Evolutionary conservation across 495 filamentous ascomycete species (phyloP), one percentile per base, ranked within the genome.

Genomic region (Hyaloscypha variabilis): DNA sequence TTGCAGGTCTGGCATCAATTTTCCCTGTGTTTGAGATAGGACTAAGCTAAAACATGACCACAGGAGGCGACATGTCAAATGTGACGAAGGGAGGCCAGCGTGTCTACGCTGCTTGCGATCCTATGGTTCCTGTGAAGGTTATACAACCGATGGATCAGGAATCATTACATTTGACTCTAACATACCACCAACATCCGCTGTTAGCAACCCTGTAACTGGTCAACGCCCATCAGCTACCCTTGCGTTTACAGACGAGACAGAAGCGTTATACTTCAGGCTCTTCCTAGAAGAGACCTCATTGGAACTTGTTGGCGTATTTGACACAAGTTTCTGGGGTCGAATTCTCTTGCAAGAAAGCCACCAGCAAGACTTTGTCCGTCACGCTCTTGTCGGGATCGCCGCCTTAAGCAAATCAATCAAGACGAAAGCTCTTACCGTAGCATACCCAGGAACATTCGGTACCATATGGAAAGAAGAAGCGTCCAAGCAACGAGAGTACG

Each of bases 311-410:
- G 58, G 58, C 3, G 5, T 61, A 25, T 61, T 61, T 39, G 28
- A 26, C 21, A 49, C 58, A 21, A 50, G 25, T 5, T 23, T 61
- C 13, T 61, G 58, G 58, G 26, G 25, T 19, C 2, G 6, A 26
- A 21, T 61, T 19, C 28, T 61, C 25, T 39, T 61, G 11, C 58
- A 61, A 61, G 58, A 36, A 11, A 29, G 36, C 10, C 58, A 61
- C 21, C 42, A 36, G 24, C 31, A 61, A 30, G 36, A 25, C 26
- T 61, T 61, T 28, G 58, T 61, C 24, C 24, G 26, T 4, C 31
- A 61, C 28, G 58, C 58, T 13, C n/a, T 61, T 21, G 28, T 51
- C 0, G 58, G 31, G 14, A 50, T 61, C 21, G 58, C 31, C 3
- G 58, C 58, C 2, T 24, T 61, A 2, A 61, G 24, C 36, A 50